These are phyloP conservation scores for Sporothrix schenckii DNA, from an alignment of 2,329 filamentous ascomycete species.

Conservation along the genomic window DNA sequence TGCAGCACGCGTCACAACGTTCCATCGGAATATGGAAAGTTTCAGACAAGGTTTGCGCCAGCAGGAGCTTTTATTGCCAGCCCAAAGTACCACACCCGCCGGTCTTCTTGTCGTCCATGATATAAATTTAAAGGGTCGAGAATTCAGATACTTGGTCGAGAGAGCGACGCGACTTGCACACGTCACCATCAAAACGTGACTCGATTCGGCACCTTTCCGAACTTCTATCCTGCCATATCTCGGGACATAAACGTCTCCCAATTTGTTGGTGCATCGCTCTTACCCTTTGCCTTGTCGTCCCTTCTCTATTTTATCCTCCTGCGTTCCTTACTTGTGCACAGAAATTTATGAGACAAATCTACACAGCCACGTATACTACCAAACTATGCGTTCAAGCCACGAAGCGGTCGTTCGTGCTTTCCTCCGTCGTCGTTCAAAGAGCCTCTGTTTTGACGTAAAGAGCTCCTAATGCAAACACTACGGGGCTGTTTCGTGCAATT, in stretches of 20 bases:
- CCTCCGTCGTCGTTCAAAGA: background rate
- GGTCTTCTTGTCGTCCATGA: background rate
- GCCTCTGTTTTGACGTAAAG: conserved; percentile 16
- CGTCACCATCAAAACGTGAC: background rate
- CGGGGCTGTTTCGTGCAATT: background rate
- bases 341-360: background rate
- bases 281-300: background rate
- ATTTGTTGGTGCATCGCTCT: background rate
- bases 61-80: conserved; percentile 15
- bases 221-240: background rate
- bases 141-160: background rate
- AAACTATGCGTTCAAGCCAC: conserved; percentile 15
- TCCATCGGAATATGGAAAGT: conserved; percentile 16
- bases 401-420: background rate
- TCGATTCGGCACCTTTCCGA: background rate
- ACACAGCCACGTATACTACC: background rate
- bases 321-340: background rate
- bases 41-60: conserved; percentile 25
- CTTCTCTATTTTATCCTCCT: background rate
- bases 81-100: background rate
- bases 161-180: conserved; percentile 3
- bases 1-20: conserved; percentile 19
- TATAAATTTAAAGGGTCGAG: background rate
- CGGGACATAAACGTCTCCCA: background rate
- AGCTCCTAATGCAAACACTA: conserved; percentile 20